Conservation (phyloP, 2,329 filamentous ascomycete genomes). For the Fusarium nanum region DNA sequence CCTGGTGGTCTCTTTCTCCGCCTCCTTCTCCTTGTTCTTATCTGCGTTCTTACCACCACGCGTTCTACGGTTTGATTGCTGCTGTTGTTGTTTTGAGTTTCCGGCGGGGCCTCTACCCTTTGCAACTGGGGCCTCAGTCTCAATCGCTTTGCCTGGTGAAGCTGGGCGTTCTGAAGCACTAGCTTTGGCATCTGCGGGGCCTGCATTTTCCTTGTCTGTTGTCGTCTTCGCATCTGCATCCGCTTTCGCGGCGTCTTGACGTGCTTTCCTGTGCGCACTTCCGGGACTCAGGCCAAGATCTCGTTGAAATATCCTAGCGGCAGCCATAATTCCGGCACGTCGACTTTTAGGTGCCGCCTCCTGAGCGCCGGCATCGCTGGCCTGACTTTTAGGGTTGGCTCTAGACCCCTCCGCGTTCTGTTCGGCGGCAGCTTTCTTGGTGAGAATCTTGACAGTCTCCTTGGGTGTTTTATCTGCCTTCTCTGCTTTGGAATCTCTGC, state of each 20-base stretch:
- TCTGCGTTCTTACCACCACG: constrained; percentile 55
- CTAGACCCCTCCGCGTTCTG: constrained; percentile 61
- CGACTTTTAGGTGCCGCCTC: constrained; percentile 64
- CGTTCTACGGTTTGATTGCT: constrained; percentile 46
- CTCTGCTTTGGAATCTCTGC: constrained; percentile 68
- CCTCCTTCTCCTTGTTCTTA: constrained; percentile 53
- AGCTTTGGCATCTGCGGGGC: constrained; percentile 17
- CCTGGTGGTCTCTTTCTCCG: constrained; percentile 46
- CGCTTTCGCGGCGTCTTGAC: constrained; percentile 68
- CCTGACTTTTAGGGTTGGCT: constrained; percentile 53
- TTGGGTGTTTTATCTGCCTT: constrained; percentile 65
- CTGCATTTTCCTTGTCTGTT: constrained; percentile 50
- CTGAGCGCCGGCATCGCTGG: constrained; percentile 44
- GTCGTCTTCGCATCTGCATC: constrained; percentile 60
- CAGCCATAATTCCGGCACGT: constrained; percentile 70
- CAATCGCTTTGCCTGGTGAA: constrained; percentile 38
- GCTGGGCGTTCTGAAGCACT: constrained; percentile 34
- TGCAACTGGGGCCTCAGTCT: constrained; percentile 26
- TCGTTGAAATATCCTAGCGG: constrained; percentile 73
- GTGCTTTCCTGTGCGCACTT: constrained; percentile 70
- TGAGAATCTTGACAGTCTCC: constrained; percentile 72
- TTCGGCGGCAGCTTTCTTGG: constrained; percentile 67
- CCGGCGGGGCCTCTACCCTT: constrained; percentile 42
- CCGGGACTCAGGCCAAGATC: constrained; percentile 74
- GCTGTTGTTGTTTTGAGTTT: constrained; percentile 44